Percentiles rank a stretch among this genome's conserved stretches.
phyloP scores from a whole-genome alignment of 179 eudicot genomes.

The Sideroxylon spinosum region DNA sequence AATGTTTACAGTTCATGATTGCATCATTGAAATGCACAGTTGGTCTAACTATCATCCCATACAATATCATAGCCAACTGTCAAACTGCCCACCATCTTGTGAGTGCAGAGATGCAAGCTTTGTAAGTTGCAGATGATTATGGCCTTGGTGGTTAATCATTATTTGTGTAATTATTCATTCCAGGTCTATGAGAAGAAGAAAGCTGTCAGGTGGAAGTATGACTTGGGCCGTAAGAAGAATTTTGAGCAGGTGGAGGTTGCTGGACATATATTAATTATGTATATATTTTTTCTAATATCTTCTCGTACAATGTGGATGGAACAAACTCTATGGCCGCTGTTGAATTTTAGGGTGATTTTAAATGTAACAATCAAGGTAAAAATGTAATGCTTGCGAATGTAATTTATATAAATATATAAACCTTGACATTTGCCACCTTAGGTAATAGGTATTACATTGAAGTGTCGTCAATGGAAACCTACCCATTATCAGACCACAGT shows the following conservation, averaged over 20 bases:
- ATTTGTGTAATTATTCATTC: constrained; percentile 19
- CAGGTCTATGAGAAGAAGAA: constrained; percentile 88
- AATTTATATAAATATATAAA: not conserved
- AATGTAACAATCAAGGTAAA: not conserved
- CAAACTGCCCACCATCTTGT: not conserved
- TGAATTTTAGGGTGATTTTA: not conserved
- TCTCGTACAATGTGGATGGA: not conserved
- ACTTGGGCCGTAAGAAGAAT: constrained; percentile 69
- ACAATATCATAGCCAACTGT: not conserved
- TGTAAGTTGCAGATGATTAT: constrained; percentile 1
- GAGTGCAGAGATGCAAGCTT: not conserved
- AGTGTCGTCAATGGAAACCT: not conserved
- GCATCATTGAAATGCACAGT: not conserved
- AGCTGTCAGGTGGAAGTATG: constrained; percentile 71
- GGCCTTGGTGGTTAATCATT: not conserved
- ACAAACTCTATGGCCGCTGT: not conserved
- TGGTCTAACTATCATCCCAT: not conserved
- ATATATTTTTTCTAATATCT: not conserved
- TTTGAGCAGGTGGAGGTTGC: constrained; percentile 65
- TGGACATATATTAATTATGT: not conserved
- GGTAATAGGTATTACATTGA: too few relatives aligned
- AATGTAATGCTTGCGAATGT: not conserved
- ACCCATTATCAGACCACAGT: too few relatives aligned
- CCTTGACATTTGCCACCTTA: not conserved
- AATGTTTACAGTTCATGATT: not conserved